Evolutionary conservation across 768 basidiomycete genomes (phyloP).

Genomic region (Asterophora lycoperdoides): DNA sequence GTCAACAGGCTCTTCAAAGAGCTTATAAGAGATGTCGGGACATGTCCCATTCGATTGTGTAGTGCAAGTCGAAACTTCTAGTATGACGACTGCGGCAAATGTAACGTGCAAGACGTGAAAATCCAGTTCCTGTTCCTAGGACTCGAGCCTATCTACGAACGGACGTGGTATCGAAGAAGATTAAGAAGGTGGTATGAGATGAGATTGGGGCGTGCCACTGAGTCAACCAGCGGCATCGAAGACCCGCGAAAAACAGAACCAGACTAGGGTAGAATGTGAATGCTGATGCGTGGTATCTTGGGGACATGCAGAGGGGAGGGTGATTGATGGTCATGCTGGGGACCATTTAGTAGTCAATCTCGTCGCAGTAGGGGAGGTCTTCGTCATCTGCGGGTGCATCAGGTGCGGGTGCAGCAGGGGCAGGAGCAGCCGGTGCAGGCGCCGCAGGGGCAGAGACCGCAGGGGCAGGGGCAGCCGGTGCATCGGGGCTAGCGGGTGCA

Average conservation of each 20-base stretch:
- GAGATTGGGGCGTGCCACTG: conserved; percentile 5
- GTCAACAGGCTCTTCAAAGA: too few species aligned
- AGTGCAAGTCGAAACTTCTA: too few species aligned
- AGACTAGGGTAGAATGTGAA: not conserved
- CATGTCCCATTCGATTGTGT: too few species aligned
- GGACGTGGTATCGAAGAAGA: not conserved
- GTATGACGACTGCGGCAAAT: too few species aligned
- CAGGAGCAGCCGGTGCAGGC: too few species aligned
- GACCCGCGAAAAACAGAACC: conserved; percentile 3
- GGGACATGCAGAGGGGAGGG: not conserved
- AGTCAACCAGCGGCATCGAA: conserved; percentile 19
- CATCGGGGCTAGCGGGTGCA: conserved; percentile 12
- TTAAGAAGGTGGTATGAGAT: not conserved
- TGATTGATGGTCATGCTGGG: not conserved
- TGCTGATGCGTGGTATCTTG: conserved; percentile 9
- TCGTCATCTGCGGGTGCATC: conserved; percentile 17
- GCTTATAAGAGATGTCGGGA: too few species aligned
- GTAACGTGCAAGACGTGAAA: conserved; percentile 6
- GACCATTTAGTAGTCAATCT: conserved; percentile 29
- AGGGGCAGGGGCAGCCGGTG: too few species aligned
- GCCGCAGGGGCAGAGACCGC: not conserved
- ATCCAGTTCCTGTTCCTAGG: conserved; percentile 4
- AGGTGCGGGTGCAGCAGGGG: conserved; percentile 9
- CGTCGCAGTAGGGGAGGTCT: conserved; percentile 50
- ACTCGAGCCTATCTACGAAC: conserved; percentile 11